Conservation (phyloP, 805 yeast species). For the Pichia sporocuriosa region DNA sequence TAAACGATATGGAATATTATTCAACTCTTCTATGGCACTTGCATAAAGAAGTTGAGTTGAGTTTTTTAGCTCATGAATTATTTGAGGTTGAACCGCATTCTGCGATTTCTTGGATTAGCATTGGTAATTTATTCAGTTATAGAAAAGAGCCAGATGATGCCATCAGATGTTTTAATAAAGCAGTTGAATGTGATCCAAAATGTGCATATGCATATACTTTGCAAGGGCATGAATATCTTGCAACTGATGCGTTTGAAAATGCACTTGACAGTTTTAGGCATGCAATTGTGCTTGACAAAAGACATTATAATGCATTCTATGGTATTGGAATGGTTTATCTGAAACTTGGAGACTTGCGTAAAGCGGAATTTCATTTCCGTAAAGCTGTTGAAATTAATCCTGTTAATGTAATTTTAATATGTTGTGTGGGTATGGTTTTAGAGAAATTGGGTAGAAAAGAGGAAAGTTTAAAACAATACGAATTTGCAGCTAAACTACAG, state of each 20-base stretch:
- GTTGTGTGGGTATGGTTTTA: constrained; percentile 90
- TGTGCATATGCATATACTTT: constrained; percentile 88
- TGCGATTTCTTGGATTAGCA: constrained; percentile 85
- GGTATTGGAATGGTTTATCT: constrained; percentile 93
- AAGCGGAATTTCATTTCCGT: constrained; percentile 81
- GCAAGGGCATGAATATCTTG: constrained; percentile 86
- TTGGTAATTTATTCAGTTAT: constrained; percentile 84
- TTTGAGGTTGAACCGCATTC: constrained; percentile 52
- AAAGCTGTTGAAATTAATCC: constrained; percentile 89
- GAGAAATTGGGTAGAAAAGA: constrained; percentile 66
- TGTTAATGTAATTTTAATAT: constrained; percentile 77
- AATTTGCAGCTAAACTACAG: constrained; percentile 74
- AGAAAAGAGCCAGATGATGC: constrained; percentile 86
- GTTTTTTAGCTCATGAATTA: constrained; percentile 78
- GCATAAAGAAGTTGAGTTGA: constrained; percentile 69
- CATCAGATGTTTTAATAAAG: constrained; percentile 75
- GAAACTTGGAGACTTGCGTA: constrained; percentile 74
- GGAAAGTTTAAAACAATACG: constrained; percentile 75
- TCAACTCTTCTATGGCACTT: constrained; percentile 93
- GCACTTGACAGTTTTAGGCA: constrained; percentile 78
- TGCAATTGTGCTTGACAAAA: constrained; percentile 68
- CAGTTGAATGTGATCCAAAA: constrained; percentile 50
- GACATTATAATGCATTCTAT: constrained; percentile 91
- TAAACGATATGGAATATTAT: constrained; percentile 84
- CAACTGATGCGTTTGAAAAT: constrained; percentile 84